phyloP scores from a whole-genome alignment of 2,329 filamentous ascomycete species.

The Elsinoe perseae region DNA sequence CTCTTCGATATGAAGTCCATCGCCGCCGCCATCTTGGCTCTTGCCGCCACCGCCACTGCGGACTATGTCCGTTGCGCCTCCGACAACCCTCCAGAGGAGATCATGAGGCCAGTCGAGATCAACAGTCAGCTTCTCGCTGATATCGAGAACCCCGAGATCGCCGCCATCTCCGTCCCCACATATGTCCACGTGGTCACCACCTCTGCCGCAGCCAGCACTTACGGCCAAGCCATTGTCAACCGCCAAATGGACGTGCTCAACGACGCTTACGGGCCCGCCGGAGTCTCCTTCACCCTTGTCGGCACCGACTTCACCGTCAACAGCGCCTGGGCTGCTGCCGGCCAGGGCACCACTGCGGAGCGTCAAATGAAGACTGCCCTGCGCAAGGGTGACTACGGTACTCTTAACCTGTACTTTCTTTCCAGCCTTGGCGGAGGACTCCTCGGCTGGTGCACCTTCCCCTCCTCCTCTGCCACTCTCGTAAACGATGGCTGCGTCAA shows the following conservation, averaged over 20 bases:
- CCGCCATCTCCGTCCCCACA: constrained; percentile 32
- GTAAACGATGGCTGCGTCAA: constrained; percentile 50
- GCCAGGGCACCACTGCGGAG: constrained; percentile 39
- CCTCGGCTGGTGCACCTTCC: constrained; percentile 49
- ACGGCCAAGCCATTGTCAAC: constrained; percentile 35
- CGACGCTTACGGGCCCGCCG: constrained; percentile 41
- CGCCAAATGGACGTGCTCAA: constrained; percentile 36
- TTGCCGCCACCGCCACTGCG: constrained; percentile 5
- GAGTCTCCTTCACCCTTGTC: constrained; percentile 44
- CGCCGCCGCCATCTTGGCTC: not conserved
- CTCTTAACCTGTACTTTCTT: constrained; percentile 55
- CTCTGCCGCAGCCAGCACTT: constrained; percentile 28
- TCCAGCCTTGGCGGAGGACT: constrained; percentile 42
- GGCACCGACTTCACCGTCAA: constrained; percentile 46
- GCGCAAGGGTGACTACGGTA: constrained; percentile 46
- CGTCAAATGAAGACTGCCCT: constrained; percentile 47
- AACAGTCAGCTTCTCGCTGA: not conserved
- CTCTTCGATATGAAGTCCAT: constrained; percentile 10
- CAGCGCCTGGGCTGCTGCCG: constrained; percentile 46
- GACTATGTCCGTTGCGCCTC: constrained; percentile 4
- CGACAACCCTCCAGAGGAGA: constrained; percentile 3
- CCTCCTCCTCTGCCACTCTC: constrained; percentile 34
- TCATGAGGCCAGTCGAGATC: constrained; percentile 1
- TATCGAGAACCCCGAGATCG: constrained; percentile 2
- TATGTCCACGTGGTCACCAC: constrained; percentile 42